phyloP scores from a whole-genome alignment of 2,329 filamentous ascomycete species.

The Talaromyces marneffei region DNA sequence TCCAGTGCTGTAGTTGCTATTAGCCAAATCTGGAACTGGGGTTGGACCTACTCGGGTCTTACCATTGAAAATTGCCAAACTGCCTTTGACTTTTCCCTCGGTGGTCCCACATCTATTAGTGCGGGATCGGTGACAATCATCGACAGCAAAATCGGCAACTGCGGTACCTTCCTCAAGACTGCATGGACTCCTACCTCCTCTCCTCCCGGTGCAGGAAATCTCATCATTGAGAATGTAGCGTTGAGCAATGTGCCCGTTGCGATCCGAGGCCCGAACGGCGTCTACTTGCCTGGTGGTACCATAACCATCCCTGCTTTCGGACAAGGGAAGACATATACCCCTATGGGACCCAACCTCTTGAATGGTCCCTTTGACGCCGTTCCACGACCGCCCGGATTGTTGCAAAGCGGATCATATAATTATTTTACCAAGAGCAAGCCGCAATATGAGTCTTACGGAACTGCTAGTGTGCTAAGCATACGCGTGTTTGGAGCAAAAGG shows the following conservation, averaged over 20 bases:
- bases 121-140: constrained; percentile 54
- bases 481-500: constrained; percentile 43
- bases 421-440: constrained; percentile 50
- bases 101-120: constrained; percentile 37
- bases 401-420: constrained; percentile 36
- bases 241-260: constrained; percentile 47
- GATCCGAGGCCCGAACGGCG: constrained; percentile 34
- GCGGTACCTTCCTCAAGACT: constrained; percentile 47
- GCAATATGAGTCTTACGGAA: constrained; percentile 43
- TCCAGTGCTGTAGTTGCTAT: constrained; percentile 49
- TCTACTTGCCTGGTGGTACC: constrained; percentile 31
- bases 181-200: constrained; percentile 37
- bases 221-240: constrained; percentile 52
- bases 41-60: constrained; percentile 50
- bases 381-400: constrained; percentile 39
- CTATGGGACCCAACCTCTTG: constrained; percentile 40
- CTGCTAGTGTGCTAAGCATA: constrained; percentile 41
- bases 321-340: constrained; percentile 41
- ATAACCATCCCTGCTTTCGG: constrained; percentile 39
- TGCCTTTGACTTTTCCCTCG: constrained; percentile 47
- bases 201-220: constrained; percentile 42
- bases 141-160: constrained; percentile 51
- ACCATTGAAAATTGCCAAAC: constrained; percentile 49
- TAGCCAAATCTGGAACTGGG: constrained; percentile 56
- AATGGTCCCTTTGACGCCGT: constrained; percentile 42